A percentile compares a stretch with the other conserved stretches of the same genome.
Conservation (phyloP, 805 yeast species). For the Myxozyma mucilagina region DNA sequence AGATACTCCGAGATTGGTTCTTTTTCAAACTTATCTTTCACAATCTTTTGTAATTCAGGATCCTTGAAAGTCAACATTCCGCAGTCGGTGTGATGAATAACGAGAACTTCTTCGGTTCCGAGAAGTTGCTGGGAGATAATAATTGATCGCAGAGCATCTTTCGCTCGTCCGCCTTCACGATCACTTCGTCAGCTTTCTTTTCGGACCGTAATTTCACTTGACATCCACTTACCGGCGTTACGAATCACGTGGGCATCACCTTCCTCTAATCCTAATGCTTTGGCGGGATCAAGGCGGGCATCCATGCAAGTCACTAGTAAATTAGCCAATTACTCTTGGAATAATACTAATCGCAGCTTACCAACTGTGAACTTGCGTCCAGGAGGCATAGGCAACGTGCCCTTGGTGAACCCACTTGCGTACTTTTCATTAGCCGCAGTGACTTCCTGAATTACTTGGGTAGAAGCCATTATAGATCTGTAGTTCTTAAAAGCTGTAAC, state of each 20-base stretch:
- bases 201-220: background rate
- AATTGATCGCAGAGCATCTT: constrained; percentile 27
- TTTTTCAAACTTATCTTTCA: constrained; percentile 15
- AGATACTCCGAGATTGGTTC: constrained; percentile 19
- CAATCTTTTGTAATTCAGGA: constrained; percentile 15
- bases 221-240: constrained; percentile 23
- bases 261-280: constrained; percentile 25
- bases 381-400: constrained; percentile 27
- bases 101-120: constrained; percentile 27
- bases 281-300: constrained; percentile 30
- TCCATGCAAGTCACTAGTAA: constrained; percentile 29
- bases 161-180: constrained; percentile 23
- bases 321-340: background rate
- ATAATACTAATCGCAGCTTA: background rate
- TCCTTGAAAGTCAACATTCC: constrained; percentile 29
- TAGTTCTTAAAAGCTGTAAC: background rate
- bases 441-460: constrained; percentile 13
- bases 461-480: background rate
- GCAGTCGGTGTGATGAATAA: constrained; percentile 32
- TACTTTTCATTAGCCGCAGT: constrained; percentile 21
- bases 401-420: constrained; percentile 18
- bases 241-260: constrained; percentile 32
- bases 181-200: background rate
- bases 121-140: constrained; percentile 31
- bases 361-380: constrained; percentile 29